phyloP scores from a whole-genome alignment of 2,329 filamentous ascomycete genomes.

The Fusarium cyanostomum region DNA sequence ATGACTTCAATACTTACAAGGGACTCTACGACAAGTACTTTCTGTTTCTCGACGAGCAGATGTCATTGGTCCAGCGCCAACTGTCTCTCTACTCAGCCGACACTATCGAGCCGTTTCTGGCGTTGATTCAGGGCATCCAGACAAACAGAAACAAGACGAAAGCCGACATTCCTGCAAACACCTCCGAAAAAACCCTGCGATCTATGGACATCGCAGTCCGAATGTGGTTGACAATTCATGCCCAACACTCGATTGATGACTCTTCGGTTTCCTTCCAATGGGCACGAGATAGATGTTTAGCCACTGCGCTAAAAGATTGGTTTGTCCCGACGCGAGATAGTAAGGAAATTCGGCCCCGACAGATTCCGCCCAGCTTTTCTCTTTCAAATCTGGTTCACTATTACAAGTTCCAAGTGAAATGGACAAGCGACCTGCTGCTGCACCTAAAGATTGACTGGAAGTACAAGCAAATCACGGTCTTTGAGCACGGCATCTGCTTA shows the following conservation, averaged over 20 bases:
- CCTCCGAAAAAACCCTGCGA: not conserved
- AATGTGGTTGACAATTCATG: not conserved
- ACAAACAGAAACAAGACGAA: not conserved
- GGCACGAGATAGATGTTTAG: not conserved
- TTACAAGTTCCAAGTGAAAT: not conserved
- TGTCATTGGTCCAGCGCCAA: not conserved
- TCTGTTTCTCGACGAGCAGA: not conserved
- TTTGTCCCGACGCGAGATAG: not conserved
- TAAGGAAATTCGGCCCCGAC: not conserved
- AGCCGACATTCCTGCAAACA: not conserved
- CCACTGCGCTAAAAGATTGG: not conserved
- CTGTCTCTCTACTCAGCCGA: not conserved
- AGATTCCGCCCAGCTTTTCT: not conserved
- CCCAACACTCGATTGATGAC: not conserved
- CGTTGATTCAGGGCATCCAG: not conserved
- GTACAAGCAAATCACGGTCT: slow-evolving; percentile 3
- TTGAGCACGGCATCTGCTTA: not conserved
- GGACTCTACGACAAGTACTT: not conserved
- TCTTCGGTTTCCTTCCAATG: not conserved
- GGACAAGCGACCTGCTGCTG: not conserved
- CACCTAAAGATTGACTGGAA: not conserved
- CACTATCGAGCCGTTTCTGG: not conserved
- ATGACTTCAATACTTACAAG: not conserved
- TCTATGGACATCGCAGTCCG: not conserved
- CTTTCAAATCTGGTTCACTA: not conserved